Percentiles rank a stretch among this genome's conserved stretches.
phyloP scores from a whole-genome alignment of 345 rosid species.

The Aethionema arabicum region DNA sequence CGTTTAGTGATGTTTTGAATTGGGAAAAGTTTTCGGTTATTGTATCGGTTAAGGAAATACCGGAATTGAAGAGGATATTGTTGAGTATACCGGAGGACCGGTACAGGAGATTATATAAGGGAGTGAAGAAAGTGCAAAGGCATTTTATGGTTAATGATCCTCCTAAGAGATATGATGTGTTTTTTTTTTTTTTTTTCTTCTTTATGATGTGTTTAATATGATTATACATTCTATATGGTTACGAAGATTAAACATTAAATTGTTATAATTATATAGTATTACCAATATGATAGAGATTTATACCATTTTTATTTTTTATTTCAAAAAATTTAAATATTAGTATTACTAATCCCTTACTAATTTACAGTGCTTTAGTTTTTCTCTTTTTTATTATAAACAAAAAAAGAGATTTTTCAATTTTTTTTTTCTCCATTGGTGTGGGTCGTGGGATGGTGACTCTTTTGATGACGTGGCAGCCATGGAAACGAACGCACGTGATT shows the following conservation, averaged over 20 bases:
- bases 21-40: slow-evolving; percentile 61
- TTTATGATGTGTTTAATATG: slow-evolving; percentile 74
- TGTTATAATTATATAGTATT: slow-evolving; percentile 23
- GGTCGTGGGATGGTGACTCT: slow-evolving; percentile 15
- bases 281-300: too few species aligned
- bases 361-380: too few species aligned
- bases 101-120: slow-evolving; percentile 42
- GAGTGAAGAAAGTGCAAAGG: slow-evolving; percentile 51
- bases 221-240: slow-evolving; percentile 75
- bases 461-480: slow-evolving; percentile 15
- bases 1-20: slow-evolving; percentile 68
- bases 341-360: too few species aligned
- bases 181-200: too few species aligned
- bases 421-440: too few species aligned
- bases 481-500: slow-evolving; percentile 25
- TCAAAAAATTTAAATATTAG: too few species aligned
- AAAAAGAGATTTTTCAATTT: too few species aligned
- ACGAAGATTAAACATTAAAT: slow-evolving; percentile 50
- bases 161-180: slow-evolving; percentile 63
- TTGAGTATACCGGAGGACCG: slow-evolving; percentile 44
- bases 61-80: slow-evolving; percentile 50
- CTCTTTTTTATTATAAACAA: too few species aligned
- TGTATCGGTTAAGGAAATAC: slow-evolving; percentile 51
- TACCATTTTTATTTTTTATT: too few species aligned
- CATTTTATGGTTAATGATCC: slow-evolving; percentile 65